phyloP scores from a whole-genome alignment of 2,329 filamentous ascomycete species.

The Stylonectria norvegica region DNA sequence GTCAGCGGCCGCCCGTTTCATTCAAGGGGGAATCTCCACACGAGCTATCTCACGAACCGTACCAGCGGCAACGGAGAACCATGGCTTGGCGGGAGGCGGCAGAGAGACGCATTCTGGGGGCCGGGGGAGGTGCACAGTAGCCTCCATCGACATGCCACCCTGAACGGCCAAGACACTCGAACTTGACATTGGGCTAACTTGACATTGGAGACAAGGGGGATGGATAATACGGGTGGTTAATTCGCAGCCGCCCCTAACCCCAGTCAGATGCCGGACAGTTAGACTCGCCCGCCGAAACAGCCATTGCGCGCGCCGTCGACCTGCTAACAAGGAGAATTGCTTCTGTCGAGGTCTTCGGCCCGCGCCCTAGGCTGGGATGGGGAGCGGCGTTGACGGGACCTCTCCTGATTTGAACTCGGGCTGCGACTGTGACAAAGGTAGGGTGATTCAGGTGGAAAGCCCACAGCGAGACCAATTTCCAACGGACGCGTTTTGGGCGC shows the following conservation, averaged over 20 bases:
- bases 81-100: slow-evolving; percentile 3
- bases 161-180: background rate
- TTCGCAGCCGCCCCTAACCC: background rate
- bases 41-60: slow-evolving; percentile 19
- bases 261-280: background rate
- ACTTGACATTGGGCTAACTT: no score
- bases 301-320: slow-evolving; percentile 1
- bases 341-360: slow-evolving; percentile 13
- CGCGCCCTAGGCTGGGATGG: slow-evolving; percentile 15
- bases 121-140: background rate
- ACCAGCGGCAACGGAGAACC: slow-evolving; percentile 18
- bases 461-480: no score
- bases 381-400: background rate
- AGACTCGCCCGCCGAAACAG: slow-evolving; percentile 6
- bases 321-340: slow-evolving; percentile 6
- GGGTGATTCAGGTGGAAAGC: no score
- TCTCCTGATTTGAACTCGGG: background rate
- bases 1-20: slow-evolving; percentile 21
- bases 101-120: slow-evolving; percentile 1
- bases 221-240: background rate
- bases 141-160: background rate
- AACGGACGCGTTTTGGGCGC: slow-evolving; percentile 10
- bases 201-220: no score
- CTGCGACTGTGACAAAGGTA: no score
- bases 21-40: slow-evolving; percentile 13